phyloP scores from a whole-genome alignment of 805 yeast species.

The Candida broadrunensis region DNA sequence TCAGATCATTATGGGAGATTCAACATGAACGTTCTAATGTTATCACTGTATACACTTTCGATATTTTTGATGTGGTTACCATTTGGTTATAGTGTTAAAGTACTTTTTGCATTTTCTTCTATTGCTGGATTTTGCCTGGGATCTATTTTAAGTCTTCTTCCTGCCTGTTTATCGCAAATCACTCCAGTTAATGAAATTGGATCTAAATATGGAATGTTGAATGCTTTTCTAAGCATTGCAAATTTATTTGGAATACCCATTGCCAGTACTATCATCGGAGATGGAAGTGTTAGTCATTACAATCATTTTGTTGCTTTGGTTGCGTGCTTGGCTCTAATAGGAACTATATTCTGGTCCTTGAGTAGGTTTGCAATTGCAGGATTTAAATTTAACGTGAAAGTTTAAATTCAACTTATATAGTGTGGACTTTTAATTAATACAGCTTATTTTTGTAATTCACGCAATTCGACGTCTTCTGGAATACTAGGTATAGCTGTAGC shows the following conservation, averaged over 20 bases:
- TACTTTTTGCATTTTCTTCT: conserved; percentile 30
- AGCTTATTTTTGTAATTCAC: conserved; percentile 2
- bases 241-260: conserved; percentile 33
- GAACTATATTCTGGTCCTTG: conserved; percentile 23
- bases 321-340: conserved; percentile 24
- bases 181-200: conserved; percentile 40
- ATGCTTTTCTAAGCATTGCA: conserved; percentile 27
- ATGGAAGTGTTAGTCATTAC: conserved; percentile 23
- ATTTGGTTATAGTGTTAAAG: conserved; percentile 22
- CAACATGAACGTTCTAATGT: conserved; percentile 32
- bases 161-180: conserved; percentile 58
- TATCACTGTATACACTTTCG: conserved; percentile 18
- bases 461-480: neutral
- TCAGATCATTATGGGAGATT: conserved; percentile 27
- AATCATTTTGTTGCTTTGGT: conserved; percentile 29
- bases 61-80: conserved; percentile 33
- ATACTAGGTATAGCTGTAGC: conserved; percentile 1
- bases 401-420: conserved; percentile 13
- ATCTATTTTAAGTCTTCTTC: conserved; percentile 32
- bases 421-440: conserved; percentile 1
- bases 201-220: conserved; percentile 31
- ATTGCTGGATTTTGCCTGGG: conserved; percentile 35
- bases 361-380: conserved; percentile 22
- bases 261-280: conserved; percentile 28
- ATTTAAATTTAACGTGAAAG: conserved; percentile 16